phyloP scores from a whole-genome alignment of 257 asterid species.

The Leptodermis oblonga region DNA sequence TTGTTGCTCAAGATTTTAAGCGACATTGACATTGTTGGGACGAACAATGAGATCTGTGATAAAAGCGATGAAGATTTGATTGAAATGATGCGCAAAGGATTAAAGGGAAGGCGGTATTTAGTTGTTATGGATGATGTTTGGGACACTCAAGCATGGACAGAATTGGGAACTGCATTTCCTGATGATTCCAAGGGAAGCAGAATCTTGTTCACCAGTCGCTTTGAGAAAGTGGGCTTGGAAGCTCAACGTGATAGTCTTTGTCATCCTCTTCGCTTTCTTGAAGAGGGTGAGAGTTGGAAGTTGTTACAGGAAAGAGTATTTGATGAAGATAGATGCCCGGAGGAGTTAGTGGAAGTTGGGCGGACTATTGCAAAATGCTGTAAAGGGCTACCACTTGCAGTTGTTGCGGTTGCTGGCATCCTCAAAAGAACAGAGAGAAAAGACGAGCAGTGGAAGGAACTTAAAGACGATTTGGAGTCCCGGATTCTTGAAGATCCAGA shows the following conservation, averaged over 20 bases:
- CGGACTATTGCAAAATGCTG: constrained; percentile 8
- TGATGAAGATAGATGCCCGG: not conserved
- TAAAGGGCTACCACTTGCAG: constrained; percentile 15
- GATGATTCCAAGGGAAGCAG: constrained; percentile 20
- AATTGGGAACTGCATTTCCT: constrained; percentile 12
- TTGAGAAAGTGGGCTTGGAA: not conserved
- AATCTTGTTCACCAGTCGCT: constrained; percentile 24
- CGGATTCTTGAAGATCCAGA: not conserved
- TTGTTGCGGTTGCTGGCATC: constrained; percentile 18
- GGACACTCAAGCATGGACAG: constrained; percentile 15
- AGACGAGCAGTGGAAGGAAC: not conserved
- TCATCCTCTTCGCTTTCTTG: constrained; percentile 13
- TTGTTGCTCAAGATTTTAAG: constrained; percentile 9
- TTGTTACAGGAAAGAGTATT: constrained; percentile 8
- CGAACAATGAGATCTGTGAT: not conserved
- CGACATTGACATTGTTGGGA: not conserved
- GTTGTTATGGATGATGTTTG: constrained; percentile 27
- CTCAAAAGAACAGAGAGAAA: not conserved
- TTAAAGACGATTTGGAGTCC: constrained; percentile 2
- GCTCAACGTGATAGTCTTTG: not conserved
- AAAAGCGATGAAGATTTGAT: not conserved
- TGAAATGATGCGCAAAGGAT: not conserved
- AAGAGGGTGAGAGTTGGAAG: constrained; percentile 8
- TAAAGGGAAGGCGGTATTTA: constrained; percentile 7
- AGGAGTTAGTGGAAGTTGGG: constrained; percentile 2